Percentiles rank a stretch among this genome's conserved stretches.
Evolutionary conservation across 2,329 filamentous ascomycete genomes (phyloP).

Genomic region (Erysiphe pulchra): DNA sequence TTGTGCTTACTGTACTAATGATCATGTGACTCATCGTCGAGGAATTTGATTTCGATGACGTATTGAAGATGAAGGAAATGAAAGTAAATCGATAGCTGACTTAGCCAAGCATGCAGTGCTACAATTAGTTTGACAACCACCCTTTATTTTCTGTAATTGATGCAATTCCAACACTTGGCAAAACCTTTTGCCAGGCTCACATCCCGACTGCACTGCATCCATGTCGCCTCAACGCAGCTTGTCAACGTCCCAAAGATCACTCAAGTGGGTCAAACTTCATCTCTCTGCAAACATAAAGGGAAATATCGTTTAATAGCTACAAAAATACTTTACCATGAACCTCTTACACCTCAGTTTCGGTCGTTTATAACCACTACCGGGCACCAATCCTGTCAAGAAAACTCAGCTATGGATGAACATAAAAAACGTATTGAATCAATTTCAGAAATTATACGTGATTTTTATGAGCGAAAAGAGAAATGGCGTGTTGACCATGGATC

Average conservation of each 20-base stretch:
- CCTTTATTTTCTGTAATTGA: background rate
- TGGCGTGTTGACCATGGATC: constrained; percentile 32
- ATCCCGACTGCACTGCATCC: background rate
- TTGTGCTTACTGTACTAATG: too few species aligned
- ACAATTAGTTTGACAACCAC: too few species aligned
- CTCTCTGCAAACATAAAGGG: background rate
- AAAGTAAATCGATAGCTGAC: too few species aligned
- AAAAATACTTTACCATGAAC: background rate
- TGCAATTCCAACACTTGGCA: background rate
- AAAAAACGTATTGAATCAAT: constrained; percentile 19
- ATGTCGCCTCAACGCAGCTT: background rate
- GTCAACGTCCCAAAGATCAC: background rate
- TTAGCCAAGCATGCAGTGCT: too few species aligned
- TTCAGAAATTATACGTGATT: constrained; percentile 19
- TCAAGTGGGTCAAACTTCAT: background rate
- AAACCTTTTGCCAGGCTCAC: background rate
- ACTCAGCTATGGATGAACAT: constrained; percentile 12
- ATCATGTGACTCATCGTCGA: too few species aligned
- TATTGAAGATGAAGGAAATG: too few species aligned
- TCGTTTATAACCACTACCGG: background rate
- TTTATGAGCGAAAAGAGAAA: constrained; percentile 20
- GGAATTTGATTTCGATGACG: too few species aligned
- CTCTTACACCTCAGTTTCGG: background rate
- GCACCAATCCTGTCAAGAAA: background rate
- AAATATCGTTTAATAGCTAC: background rate